These are phyloP conservation scores for Globisporangium orthogonon DNA, from an alignment of 352 stramenopile genomes.

Conservation along the genomic window DNA sequence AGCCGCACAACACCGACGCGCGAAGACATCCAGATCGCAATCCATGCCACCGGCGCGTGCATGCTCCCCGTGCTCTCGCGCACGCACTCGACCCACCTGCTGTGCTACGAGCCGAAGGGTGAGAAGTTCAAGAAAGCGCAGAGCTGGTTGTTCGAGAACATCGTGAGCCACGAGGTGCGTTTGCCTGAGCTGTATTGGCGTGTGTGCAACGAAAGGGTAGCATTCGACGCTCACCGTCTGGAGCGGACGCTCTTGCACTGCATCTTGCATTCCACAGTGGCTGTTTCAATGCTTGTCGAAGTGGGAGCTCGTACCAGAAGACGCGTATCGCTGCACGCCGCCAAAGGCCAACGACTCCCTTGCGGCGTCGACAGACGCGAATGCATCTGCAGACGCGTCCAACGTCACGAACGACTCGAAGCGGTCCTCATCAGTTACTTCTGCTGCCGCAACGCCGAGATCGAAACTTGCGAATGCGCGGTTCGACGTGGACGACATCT, in stretches of 20 bases:
- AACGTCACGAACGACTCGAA: conserved; percentile 6
- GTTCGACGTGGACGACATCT: conserved; percentile 50
- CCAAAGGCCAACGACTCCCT: conserved; percentile 1
- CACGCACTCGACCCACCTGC: conserved; percentile 75
- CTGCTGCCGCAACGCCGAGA: conserved; percentile 15
- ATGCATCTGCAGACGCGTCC: conserved; percentile 3
- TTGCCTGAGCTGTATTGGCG: neutral
- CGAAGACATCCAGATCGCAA: conserved; percentile 80
- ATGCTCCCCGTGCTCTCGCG: conserved; percentile 77
- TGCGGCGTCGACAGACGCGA: conserved; percentile 9
- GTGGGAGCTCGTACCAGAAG: conserved; percentile 63
- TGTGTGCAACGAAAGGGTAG: neutral
- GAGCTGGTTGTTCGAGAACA: conserved; percentile 77
- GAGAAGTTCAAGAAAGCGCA: conserved; percentile 86
- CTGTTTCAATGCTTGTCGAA: conserved; percentile 58
- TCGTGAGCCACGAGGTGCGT: conserved; percentile 74
- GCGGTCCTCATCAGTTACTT: neutral
- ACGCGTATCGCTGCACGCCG: conserved; percentile 33
- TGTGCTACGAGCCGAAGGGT: conserved; percentile 69
- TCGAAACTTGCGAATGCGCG: conserved; percentile 18
- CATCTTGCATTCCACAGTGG: conserved; percentile 35
- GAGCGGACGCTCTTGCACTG: neutral
- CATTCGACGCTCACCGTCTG: conserved; percentile 4
- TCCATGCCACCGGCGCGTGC: conserved; percentile 77
- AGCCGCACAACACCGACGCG: conserved; percentile 66